Conservation (phyloP, 2,329 filamentous ascomycete species). For the Ascochyta clinopodiicola region DNA sequence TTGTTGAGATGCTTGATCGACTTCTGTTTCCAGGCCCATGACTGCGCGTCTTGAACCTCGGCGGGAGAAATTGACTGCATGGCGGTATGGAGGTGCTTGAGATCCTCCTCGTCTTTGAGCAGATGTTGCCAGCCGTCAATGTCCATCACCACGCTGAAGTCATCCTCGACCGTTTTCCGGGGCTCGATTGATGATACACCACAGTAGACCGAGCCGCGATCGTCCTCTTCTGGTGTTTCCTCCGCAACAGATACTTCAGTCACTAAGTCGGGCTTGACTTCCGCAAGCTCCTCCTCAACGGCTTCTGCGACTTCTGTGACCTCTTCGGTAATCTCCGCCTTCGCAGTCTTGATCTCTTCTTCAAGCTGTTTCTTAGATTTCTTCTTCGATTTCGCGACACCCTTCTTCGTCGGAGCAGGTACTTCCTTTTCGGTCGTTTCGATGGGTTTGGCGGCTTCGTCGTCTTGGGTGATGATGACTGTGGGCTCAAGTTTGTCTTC, state of each 20-base stretch:
- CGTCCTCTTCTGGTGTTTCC: constrained; percentile 44
- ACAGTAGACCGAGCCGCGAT: constrained; percentile 63
- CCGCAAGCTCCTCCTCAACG: constrained; percentile 40
- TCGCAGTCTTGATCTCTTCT: constrained; percentile 55
- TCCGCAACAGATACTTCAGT: constrained; percentile 39
- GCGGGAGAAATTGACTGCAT: constrained; percentile 56
- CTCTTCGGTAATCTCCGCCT: constrained; percentile 50
- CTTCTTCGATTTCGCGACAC: constrained; percentile 68
- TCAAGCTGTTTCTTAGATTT: constrained; percentile 80
- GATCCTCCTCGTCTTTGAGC: constrained; percentile 73
- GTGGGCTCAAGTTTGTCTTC: constrained; percentile 52
- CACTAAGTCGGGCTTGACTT: constrained; percentile 28
- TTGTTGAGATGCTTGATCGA: constrained; percentile 73
- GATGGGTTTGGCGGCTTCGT: constrained; percentile 49
- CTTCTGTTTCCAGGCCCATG: constrained; percentile 76
- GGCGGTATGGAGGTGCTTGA: constrained; percentile 62
- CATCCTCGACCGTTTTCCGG: constrained; percentile 70
- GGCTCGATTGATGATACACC: constrained; percentile 66
- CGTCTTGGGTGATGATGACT: constrained; percentile 51
- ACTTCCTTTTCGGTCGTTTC: constrained; percentile 44
- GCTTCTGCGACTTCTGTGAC: constrained; percentile 56
- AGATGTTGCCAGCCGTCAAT: constrained; percentile 73
- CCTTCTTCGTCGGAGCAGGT: constrained; percentile 39
- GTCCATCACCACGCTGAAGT: constrained; percentile 68
- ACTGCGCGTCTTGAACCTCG: constrained; percentile 63